These are phyloP conservation scores for Ogataea paradorogensis DNA, from an alignment of 805 yeast species.

Conservation along the genomic window DNA sequence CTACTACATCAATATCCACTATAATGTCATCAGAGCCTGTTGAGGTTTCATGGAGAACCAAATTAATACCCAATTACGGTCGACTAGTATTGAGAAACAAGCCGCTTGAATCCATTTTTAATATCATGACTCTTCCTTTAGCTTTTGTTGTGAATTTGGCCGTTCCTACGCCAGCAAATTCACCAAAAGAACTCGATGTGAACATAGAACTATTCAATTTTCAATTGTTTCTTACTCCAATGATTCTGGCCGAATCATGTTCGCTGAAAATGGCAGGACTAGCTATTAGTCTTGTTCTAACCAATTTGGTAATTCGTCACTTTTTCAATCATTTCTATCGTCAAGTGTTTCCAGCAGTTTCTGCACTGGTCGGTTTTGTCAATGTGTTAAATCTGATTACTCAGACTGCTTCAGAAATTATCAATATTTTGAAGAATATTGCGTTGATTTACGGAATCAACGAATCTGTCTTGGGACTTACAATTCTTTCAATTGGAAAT, in stretches of 20 bases:
- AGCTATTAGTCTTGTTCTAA: background rate
- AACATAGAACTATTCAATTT: slow-evolving; percentile 27
- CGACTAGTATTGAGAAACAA: slow-evolving; percentile 7
- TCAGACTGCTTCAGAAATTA: slow-evolving; percentile 29
- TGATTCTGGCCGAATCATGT: slow-evolving; percentile 6
- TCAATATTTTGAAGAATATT: slow-evolving; percentile 38
- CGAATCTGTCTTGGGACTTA: slow-evolving; percentile 48
- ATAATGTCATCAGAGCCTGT: slow-evolving; percentile 13
- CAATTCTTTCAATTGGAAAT: slow-evolving; percentile 48
- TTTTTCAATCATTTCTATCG: slow-evolving; percentile 7
- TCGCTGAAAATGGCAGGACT: background rate
- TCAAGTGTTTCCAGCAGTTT: slow-evolving; percentile 19
- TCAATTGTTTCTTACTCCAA: slow-evolving; percentile 29
- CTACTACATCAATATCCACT: slow-evolving; percentile 12
- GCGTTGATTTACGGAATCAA: slow-evolving; percentile 43
- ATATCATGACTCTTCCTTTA: slow-evolving; percentile 27
- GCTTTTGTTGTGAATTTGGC: slow-evolving; percentile 22
- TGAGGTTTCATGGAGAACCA: slow-evolving; percentile 10
- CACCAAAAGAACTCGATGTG: slow-evolving; percentile 19
- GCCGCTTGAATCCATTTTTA: slow-evolving; percentile 25
- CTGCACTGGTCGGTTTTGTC: slow-evolving; percentile 31
- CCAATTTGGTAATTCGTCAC: slow-evolving; percentile 3
- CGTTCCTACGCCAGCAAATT: slow-evolving; percentile 29
- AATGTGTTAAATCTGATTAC: slow-evolving; percentile 30
- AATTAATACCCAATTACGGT: slow-evolving; percentile 15